Percentiles rank a stretch among this genome's conserved stretches.
Conservation (phyloP, 148 eudicot genomes). For the Rhododendron vialii region DNA sequence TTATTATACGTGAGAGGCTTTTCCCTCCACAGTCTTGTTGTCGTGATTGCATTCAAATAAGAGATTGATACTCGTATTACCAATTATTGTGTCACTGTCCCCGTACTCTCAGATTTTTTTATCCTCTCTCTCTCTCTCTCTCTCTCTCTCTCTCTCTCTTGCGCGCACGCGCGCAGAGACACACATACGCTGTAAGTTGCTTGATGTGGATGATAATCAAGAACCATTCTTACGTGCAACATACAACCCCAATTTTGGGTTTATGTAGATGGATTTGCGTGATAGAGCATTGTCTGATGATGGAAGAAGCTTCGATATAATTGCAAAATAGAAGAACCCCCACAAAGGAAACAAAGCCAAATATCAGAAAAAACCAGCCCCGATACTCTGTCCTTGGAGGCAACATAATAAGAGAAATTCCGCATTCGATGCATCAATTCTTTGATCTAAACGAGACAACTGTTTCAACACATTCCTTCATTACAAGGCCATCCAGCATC, state of each 20-base stretch:
- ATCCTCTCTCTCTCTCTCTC: background rate
- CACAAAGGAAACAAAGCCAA: constrained; percentile 37
- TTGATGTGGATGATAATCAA: background rate
- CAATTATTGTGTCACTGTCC: background rate
- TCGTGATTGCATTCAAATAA: background rate
- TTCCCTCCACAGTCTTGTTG: background rate
- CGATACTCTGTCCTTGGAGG: constrained; percentile 9
- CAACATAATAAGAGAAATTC: background rate
- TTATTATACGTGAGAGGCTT: background rate
- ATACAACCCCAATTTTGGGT: background rate
- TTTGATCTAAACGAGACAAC: background rate
- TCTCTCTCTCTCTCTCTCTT: background rate
- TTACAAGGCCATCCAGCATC: background rate
- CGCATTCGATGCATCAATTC: background rate
- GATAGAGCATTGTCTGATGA: constrained; percentile 34
- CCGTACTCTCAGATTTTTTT: background rate
- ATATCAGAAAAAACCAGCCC: constrained; percentile 35
- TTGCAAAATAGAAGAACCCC: constrained; percentile 45
- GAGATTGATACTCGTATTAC: background rate
- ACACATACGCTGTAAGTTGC: background rate
- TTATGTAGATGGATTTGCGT: background rate
- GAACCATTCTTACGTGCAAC: too few species aligned
- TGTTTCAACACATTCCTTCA: background rate
- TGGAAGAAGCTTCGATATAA: constrained; percentile 62
- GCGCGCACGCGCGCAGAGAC: background rate